Base-by-base conservation (phyloP, 2,329 filamentous ascomycete species). In the Botrytis porri region DNA sequence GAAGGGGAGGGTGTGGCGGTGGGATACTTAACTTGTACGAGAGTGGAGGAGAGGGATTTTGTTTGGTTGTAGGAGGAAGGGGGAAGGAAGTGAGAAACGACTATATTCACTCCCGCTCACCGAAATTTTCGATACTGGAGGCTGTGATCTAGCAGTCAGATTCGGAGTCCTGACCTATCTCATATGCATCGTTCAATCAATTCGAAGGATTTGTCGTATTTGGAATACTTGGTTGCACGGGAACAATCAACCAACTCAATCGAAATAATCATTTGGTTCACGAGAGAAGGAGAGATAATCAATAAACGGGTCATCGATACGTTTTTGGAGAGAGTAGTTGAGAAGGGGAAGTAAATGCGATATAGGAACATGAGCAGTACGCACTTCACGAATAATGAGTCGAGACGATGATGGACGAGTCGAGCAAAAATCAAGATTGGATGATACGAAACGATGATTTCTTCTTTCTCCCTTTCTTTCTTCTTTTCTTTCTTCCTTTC, bases 1-100 rank as follows among this genome's bases (percentile, higher is more conserved):
- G 93, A 97, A 82, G 86, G 97, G 65, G 94, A 97, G 80, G 83
- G 82, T 4, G 82, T 82, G 6, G 84, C 85, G 8, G 77, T 91
- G 73, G 86, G 86, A 1, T 92, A 92, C 83, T 79, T 92, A 80
- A 90, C 89, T 18, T 92, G 90, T 81, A 89, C 88, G 73, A 85
- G 84, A 75, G 84, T 92, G 48, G 89, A 88, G 71, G 87, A 88
- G 74, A 83, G 83, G 61, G 90, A 92, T 81, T 85, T 90, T 76
- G 88, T 88, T 25, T 92, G 90, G 90, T 45, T 75, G 57, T 75
- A 72, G 29, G 62, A 63, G 59, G 35, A 5, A 8, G 14, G 57
- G 5, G 22, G 20, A 9, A 12, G n/a, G 65, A 57, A 37, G 35
- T 41, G n/a, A n/a, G 7, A 16, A 41, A 25, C 29, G 48, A 22